These are phyloP conservation scores for Amaranthus tricolor DNA, from an alignment of 179 eudicot species.

Conservation along the genomic window DNA sequence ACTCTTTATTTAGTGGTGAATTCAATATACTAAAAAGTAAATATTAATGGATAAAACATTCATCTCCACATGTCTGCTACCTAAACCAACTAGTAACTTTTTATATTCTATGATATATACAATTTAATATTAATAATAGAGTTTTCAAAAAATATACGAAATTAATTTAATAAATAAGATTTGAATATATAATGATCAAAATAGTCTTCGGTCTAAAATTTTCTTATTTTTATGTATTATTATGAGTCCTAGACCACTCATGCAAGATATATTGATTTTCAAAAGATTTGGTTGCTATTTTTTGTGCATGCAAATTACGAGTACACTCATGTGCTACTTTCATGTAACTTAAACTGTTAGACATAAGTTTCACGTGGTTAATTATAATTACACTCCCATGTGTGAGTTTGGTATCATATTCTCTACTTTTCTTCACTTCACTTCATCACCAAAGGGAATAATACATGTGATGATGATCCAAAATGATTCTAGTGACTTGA, in stretches of 20 bases:
- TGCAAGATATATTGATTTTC: not conserved
- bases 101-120: too few species aligned
- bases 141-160: too few species aligned
- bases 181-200: too few species aligned
- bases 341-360: not conserved
- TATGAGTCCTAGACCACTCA: not conserved
- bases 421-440: not conserved
- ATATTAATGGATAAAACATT: too few species aligned
- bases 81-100: too few species aligned
- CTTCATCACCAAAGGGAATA: not conserved
- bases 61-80: too few species aligned
- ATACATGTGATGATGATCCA: slow-evolving; percentile 5
- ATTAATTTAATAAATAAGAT: too few species aligned
- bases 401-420: not conserved
- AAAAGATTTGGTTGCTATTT: not conserved
- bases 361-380: slow-evolving; percentile 11
- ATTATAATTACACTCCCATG: not conserved
- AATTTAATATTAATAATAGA: too few species aligned
- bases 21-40: too few species aligned
- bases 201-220: not conserved
- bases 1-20: too few species aligned
- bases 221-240: not conserved
- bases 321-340: not conserved
- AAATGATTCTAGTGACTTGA: not conserved
- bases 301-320: not conserved